Conservation (phyloP, 129 eudicot species). For the Centrapalus pauciflorus region DNA sequence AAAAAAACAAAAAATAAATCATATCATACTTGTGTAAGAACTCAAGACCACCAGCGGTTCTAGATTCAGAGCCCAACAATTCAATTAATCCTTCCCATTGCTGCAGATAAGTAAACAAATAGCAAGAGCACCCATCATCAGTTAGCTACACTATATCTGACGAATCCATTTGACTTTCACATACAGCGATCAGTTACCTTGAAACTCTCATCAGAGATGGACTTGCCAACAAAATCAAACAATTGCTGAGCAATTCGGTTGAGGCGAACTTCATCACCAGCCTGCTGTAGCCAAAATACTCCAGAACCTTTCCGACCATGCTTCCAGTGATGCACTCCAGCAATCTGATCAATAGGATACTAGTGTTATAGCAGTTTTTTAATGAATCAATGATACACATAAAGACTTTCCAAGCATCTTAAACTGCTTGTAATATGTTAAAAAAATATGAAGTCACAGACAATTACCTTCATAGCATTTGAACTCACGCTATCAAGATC, state of each 20-base stretch:
- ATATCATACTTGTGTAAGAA: constrained; percentile 72
- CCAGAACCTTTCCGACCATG: constrained; percentile 96
- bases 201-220: constrained; percentile 82
- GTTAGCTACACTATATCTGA: background rate
- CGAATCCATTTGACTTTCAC: background rate
- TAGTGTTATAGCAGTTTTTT: background rate
- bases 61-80: constrained; percentile 72
- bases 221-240: constrained; percentile 93
- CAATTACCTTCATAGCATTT: constrained; percentile 81
- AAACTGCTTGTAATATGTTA: background rate
- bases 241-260: constrained; percentile 79
- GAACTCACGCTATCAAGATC: constrained; percentile 70
- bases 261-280: constrained; percentile 75
- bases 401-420: background rate
- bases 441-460: background rate
- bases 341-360: constrained; percentile 46
- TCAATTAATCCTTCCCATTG: constrained; percentile 99
- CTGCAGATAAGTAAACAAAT: constrained; percentile 34
- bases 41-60: constrained; percentile 85
- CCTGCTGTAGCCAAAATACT: constrained; percentile 96
- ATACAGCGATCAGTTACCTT: constrained; percentile 42
- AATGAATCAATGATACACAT: background rate
- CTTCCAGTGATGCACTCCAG: constrained; percentile 96
- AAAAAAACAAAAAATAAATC: background rate
- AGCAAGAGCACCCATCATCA: background rate